phyloP scores from a whole-genome alignment of 2,329 filamentous ascomycete species.

The Pseudogymnoascus sp. region DNA sequence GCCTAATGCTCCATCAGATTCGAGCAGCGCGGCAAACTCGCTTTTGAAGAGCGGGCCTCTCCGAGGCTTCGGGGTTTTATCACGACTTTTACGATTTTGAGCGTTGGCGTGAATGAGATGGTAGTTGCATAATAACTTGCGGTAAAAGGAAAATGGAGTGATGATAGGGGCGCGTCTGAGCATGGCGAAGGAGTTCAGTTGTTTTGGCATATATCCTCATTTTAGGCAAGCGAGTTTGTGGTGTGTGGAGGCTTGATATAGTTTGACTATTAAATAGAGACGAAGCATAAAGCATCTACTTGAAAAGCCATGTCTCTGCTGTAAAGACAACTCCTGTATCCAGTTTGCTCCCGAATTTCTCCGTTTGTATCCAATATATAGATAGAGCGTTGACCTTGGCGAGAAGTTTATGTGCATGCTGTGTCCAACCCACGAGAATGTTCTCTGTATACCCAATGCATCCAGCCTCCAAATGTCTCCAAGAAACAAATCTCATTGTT shows the following conservation, averaged over 20 bases:
- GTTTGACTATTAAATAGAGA: neutral
- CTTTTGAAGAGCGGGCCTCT: neutral
- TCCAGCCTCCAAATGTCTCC: neutral
- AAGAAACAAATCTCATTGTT: neutral
- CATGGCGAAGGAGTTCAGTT: conserved; percentile 2
- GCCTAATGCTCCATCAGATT: neutral
- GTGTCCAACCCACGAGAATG: neutral
- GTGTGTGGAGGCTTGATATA: neutral
- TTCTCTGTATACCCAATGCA: neutral
- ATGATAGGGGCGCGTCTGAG: neutral
- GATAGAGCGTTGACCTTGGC: neutral
- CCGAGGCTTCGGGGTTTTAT: neutral
- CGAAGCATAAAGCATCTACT: neutral
- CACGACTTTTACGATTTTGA: neutral
- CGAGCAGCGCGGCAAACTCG: neutral
- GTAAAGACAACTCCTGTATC: neutral
- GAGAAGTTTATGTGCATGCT: neutral
- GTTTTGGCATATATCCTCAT: conserved; percentile 1
- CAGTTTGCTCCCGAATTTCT: neutral
- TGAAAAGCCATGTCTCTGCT: neutral
- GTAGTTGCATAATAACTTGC: neutral
- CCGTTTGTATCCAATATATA: neutral
- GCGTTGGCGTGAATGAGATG: neutral
- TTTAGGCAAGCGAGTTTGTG: neutral
- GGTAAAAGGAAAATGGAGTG: neutral